Conservation (phyloP, 1,139 yeast genomes). For the Kodamaea plutei region DNA sequence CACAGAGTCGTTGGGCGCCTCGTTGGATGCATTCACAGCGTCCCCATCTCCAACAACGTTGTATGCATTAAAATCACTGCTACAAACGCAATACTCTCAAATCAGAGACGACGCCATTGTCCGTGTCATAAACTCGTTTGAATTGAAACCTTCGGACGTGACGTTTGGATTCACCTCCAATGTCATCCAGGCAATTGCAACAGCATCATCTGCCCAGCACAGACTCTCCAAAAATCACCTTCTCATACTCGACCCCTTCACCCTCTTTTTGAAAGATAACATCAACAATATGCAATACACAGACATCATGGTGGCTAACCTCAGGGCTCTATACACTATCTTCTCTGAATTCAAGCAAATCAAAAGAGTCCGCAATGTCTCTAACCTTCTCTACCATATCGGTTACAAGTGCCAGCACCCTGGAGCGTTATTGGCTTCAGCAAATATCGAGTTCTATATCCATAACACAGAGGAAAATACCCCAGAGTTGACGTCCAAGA, state of each 20-base stretch:
- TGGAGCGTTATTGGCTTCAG: constrained; percentile 14
- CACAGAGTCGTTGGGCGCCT: background rate
- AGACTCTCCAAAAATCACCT: constrained; percentile 18
- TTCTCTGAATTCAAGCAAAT: constrained; percentile 19
- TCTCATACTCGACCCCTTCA: constrained; percentile 20
- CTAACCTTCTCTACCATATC: constrained; percentile 18
- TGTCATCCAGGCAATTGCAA: constrained; percentile 4
- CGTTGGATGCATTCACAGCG: background rate
- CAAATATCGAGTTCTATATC: constrained; percentile 22
- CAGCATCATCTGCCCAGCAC: constrained; percentile 4
- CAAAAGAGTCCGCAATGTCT: constrained; percentile 28
- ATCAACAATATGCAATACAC: constrained; percentile 2
- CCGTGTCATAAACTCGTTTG: constrained; percentile 5
- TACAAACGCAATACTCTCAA: no score
- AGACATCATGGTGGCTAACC: constrained; percentile 4
- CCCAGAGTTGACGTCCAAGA: constrained; percentile 13
- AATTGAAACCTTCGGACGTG: constrained; percentile 5
- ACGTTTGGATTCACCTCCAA: constrained; percentile 6
- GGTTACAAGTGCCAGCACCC: constrained; percentile 9
- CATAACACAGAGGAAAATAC: constrained; percentile 12
- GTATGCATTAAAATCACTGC: background rate
- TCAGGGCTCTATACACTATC: constrained; percentile 11
- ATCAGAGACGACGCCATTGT: constrained; percentile 4
- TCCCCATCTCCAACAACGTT: constrained; percentile 1
- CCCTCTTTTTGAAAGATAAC: constrained; percentile 14